Evolutionary conservation across 352 stramenopile species (phyloP).

Genomic region (Phytophthora sp.): DNA sequence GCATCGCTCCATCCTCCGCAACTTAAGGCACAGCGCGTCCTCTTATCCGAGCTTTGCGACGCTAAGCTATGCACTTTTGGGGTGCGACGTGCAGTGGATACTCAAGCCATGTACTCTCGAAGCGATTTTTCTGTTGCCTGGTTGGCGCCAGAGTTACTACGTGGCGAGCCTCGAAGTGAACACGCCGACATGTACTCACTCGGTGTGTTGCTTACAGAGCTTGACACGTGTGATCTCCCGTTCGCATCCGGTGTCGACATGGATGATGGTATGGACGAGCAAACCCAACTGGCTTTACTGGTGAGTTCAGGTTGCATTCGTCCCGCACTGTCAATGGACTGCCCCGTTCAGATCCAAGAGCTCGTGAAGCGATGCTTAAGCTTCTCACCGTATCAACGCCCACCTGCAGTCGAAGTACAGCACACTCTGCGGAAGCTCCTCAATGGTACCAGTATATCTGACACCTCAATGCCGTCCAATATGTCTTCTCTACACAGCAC

Average conservation of each 20-base stretch:
- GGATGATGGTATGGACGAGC: slow-evolving; percentile 45
- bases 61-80: slow-evolving; percentile 64
- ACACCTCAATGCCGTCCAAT: slow-evolving; percentile 33
- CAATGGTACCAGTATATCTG: slow-evolving; percentile 38
- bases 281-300: slow-evolving; percentile 53
- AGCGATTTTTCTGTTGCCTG: slow-evolving; percentile 47
- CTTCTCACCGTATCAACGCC: slow-evolving; percentile 51
- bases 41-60: slow-evolving; percentile 49
- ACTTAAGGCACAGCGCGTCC: slow-evolving; percentile 51
- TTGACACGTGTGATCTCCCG: slow-evolving; percentile 62
- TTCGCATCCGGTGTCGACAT: slow-evolving; percentile 49
- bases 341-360: slow-evolving; percentile 50
- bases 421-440: slow-evolving; percentile 50
- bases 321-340: slow-evolving; percentile 49
- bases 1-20: slow-evolving; percentile 36
- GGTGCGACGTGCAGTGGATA: slow-evolving; percentile 26
- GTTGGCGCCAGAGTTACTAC: slow-evolving; percentile 61
- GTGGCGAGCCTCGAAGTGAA: slow-evolving; percentile 38
- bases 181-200: slow-evolving; percentile 55
- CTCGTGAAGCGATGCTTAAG: slow-evolving; percentile 54
- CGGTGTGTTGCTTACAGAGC: slow-evolving; percentile 60
- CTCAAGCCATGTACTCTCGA: slow-evolving; percentile 17
- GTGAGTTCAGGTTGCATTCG: slow-evolving; percentile 56
- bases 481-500: slow-evolving; percentile 38
- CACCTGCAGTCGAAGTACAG: slow-evolving; percentile 44